Percentiles rank a stretch among this genome's conserved stretches.
Conservation (phyloP, 164 flowering plant species). For the Kalanchoe fedtschenkoi region DNA sequence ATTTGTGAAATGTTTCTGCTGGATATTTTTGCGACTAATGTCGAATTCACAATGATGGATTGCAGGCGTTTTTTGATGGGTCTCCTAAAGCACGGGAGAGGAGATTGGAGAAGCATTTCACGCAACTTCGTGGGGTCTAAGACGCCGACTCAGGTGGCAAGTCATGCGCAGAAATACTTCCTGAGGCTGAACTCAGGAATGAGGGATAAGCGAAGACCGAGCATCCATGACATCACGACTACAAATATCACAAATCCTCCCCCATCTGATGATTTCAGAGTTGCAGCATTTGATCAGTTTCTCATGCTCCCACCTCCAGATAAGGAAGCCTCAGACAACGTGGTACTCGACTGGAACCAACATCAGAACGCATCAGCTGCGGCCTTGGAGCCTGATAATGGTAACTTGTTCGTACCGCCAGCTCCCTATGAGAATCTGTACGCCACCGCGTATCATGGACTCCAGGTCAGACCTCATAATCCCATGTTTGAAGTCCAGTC, state of each 20-base stretch:
- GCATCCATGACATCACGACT: conserved; percentile 2
- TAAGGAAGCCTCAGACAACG: not conserved
- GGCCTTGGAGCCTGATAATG: not conserved
- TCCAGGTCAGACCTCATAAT: not conserved
- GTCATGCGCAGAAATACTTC: conserved; percentile 3
- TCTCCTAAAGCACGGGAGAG: not conserved
- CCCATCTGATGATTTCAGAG: not conserved
- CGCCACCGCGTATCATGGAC: not conserved
- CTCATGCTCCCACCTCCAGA: not conserved
- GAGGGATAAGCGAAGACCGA: not conserved
- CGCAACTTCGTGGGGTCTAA: not conserved
- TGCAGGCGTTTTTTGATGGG: not conserved
- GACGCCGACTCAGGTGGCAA: not conserved
- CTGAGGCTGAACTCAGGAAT: not conserved
- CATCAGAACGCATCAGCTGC: not conserved
- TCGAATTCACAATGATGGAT: not conserved
- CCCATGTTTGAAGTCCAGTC: not conserved
- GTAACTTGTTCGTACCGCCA: not conserved
- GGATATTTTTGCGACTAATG: too few species aligned
- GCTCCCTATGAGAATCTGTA: not conserved
- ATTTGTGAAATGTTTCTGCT: too few species aligned
- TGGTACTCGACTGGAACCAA: not conserved
- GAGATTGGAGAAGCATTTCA: conserved; percentile 3
- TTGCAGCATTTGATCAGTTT: not conserved
- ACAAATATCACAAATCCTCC: not conserved